These are phyloP conservation scores for Botrytis paeoniae DNA, from an alignment of 2,329 filamentous ascomycete genomes.

Conservation along the genomic window DNA sequence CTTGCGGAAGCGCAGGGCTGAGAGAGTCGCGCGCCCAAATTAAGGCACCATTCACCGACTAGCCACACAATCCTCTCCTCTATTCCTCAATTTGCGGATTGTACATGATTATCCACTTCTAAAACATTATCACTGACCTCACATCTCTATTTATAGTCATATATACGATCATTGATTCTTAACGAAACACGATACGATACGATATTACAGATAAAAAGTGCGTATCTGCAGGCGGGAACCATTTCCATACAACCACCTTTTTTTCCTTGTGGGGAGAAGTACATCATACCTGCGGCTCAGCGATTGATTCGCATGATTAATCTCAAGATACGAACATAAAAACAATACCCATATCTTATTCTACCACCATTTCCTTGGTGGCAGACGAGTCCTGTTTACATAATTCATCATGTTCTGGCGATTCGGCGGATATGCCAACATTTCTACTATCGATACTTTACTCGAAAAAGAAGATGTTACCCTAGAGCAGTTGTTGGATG, in stretches of 20 bases:
- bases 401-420: constrained; percentile 92
- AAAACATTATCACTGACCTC: constrained; percentile 21
- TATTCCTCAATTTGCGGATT: constrained; percentile 8
- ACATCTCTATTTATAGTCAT: constrained; percentile 23
- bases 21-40: constrained; percentile 14
- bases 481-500: constrained; percentile 92
- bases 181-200: constrained; percentile 28
- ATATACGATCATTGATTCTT: constrained; percentile 20
- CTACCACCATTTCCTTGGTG: constrained; percentile 29
- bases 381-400: constrained; percentile 35
- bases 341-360: constrained; percentile 28
- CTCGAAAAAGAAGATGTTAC: constrained; percentile 94
- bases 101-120: constrained; percentile 1
- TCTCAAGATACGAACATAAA: constrained; percentile 26
- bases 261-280: constrained; percentile 23
- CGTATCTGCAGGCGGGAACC: constrained; percentile 14
- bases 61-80: constrained; percentile 12
- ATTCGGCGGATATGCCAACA: constrained; percentile 97
- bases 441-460: constrained; percentile 93
- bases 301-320: constrained; percentile 36
- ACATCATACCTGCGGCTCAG: constrained; percentile 27
- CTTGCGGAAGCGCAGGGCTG: constrained; percentile 14
- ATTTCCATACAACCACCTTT: constrained; percentile 12
- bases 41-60: constrained; percentile 11
- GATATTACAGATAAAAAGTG: constrained; percentile 24